Conservation (phyloP, 495 filamentous ascomycete species). For the Neurospora cerealis region DNA sequence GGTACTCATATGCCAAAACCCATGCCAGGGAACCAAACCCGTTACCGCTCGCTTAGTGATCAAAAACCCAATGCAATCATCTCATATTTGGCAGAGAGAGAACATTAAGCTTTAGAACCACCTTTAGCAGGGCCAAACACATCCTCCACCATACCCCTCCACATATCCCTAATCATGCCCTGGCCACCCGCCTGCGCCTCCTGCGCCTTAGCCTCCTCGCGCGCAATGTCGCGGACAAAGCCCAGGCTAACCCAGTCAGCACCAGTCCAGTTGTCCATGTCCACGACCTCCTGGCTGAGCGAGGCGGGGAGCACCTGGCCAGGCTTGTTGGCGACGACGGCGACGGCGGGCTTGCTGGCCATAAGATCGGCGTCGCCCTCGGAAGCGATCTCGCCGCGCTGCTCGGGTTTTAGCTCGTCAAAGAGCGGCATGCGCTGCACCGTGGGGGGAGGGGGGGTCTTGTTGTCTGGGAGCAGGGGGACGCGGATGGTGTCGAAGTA, state of each 20-base stretch:
- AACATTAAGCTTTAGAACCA: neutral
- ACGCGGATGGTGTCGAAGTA: slow-evolving; percentile 32
- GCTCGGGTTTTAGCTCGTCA: neutral
- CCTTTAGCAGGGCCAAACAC: slow-evolving; percentile 19
- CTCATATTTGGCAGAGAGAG: neutral
- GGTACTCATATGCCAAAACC: neutral
- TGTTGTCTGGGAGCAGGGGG: slow-evolving; percentile 37
- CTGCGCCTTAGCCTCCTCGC: slow-evolving; percentile 6
- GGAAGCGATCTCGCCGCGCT: slow-evolving; percentile 2
- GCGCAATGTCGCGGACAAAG: slow-evolving; percentile 27
- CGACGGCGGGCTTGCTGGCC: slow-evolving; percentile 19
- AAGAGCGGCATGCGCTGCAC: slow-evolving; percentile 2
- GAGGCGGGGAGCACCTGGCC: slow-evolving; percentile 30
- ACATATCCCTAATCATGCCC: slow-evolving; percentile 34
- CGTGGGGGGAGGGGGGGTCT: slow-evolving; percentile 5
- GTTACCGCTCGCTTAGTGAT: neutral
- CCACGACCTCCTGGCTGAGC: slow-evolving; percentile 25
- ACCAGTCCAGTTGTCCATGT: slow-evolving; percentile 27
- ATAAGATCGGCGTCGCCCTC: slow-evolving; percentile 29
- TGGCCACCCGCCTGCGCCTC: slow-evolving; percentile 16
- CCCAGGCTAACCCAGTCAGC: slow-evolving; percentile 39
- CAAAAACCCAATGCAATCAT: neutral
- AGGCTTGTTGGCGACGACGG: slow-evolving; percentile 35
- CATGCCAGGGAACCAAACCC: neutral
- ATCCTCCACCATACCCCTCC: slow-evolving; percentile 38